Evolutionary conservation across 495 filamentous ascomycete genomes (phyloP), one percentile per base, ranked within the genome.

Genomic region (Tetracladium marchalianum): DNA sequence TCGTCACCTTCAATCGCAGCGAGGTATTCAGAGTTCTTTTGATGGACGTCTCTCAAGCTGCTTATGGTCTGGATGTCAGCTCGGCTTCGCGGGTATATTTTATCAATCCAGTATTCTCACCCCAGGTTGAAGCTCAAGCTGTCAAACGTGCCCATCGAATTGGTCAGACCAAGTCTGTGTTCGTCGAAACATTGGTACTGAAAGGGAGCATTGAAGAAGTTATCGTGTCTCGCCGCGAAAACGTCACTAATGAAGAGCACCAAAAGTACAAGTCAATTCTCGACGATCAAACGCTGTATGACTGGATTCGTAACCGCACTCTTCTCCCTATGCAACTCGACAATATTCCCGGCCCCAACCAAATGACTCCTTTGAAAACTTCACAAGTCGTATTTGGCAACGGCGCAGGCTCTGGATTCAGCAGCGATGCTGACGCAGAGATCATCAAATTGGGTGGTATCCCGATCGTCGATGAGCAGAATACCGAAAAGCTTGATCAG

Each of bases 141-240:
- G 85, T 96, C 52, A 94, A 90, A 52, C 82, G 90, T 54, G 87
- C 86, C 0, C 84, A 94, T 50, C 73, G 90, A 22, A 94, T 97
- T 51, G 86, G 87, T 1, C 90, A 95, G 58, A 78, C 76, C 9
- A 76, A 73, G 45, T 78, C 82, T 0, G 92, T 96, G 0, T 78
- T 76, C 8, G 90, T 95, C 7, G 87, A 95, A 62, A 97, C 88
- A 0, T 70, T 97, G 1, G 85, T 90, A 0, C 60, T 92, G n/a
- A 69, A 75, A 37, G 82, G 78, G 34, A 94, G 85, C 4, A 71
- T 96, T 1, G 90, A 97, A 53, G 88, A 96, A 59, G 76, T 79
- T 16, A 92, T 97, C 63, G 67, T 92, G 0, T 65, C 79, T 34
- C 75, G 89, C 5, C 64, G 84, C 12, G 76, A 81, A 39, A 70